Evolutionary conservation across 129 eudicot genomes (phyloP).

Genomic region (Helianthus annuus): DNA sequence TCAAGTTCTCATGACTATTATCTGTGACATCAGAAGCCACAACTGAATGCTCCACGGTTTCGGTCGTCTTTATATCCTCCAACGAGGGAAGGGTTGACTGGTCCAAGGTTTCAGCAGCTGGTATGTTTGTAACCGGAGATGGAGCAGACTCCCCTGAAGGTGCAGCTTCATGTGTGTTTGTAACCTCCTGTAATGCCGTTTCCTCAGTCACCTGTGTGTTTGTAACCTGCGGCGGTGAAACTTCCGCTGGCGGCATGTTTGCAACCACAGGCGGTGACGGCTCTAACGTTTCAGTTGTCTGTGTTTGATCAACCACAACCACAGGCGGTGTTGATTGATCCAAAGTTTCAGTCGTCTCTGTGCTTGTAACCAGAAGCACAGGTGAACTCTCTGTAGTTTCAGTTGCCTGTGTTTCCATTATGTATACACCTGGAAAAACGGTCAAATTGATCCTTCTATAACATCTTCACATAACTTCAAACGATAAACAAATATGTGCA

Average conservation of each 20-base stretch:
- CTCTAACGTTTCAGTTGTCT: slow-evolving; percentile 24
- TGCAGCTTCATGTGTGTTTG: slow-evolving; percentile 20
- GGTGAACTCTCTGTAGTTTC: slow-evolving; percentile 25
- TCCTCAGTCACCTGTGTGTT: slow-evolving; percentile 19
- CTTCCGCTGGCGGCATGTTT: slow-evolving; percentile 15
- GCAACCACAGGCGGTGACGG: slow-evolving; percentile 7
- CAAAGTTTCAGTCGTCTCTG: slow-evolving; percentile 23
- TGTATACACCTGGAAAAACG: slow-evolving; percentile 11
- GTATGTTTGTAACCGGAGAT: slow-evolving; percentile 11
- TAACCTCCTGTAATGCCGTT: slow-evolving; percentile 14
- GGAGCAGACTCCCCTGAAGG: slow-evolving; percentile 18
- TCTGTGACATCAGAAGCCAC: slow-evolving; percentile 24
- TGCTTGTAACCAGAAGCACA: slow-evolving; percentile 21
- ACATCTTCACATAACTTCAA: slow-evolving; percentile 12
- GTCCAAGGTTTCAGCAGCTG: slow-evolving; percentile 20
- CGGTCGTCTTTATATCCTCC: slow-evolving; percentile 26
- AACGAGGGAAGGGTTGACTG: slow-evolving; percentile 18
- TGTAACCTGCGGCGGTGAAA: slow-evolving; percentile 16
- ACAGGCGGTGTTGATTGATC: slow-evolving; percentile 22
- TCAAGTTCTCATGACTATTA: slow-evolving; percentile 29
- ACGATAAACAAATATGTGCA: not conserved
- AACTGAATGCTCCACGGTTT: slow-evolving; percentile 21
- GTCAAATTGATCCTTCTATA: not conserved
- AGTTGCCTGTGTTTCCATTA: slow-evolving; percentile 35
- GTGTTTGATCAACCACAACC: slow-evolving; percentile 10